Conservation (phyloP, 176 grass and related monocot species). For the Aegilops umbellulata region DNA sequence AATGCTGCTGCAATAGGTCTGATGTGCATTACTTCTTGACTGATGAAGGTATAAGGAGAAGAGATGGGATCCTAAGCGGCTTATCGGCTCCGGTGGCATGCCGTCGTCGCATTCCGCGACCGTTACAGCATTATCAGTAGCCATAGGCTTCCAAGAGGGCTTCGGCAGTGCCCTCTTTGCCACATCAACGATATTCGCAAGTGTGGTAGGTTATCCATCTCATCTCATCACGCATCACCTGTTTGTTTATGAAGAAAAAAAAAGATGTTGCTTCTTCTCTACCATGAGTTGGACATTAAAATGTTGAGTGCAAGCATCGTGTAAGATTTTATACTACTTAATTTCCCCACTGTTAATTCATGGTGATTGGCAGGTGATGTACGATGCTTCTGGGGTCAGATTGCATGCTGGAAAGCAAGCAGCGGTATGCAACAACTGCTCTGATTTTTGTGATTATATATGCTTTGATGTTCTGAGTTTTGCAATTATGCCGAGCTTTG, state of each 20-base stretch:
- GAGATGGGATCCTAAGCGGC: slow-evolving; percentile 86
- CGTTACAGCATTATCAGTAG: slow-evolving; percentile 74
- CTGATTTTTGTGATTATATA: neutral
- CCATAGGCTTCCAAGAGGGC: slow-evolving; percentile 78
- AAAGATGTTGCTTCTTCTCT: slow-evolving; percentile 10
- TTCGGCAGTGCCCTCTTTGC: slow-evolving; percentile 72
- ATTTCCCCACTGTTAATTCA: neutral
- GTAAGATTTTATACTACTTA: neutral
- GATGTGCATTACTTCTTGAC: slow-evolving; percentile 18
- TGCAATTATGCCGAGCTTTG: neutral
- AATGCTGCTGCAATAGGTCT: slow-evolving; percentile 15
- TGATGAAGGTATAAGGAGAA: slow-evolving; percentile 86
- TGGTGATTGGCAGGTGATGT: slow-evolving; percentile 82
- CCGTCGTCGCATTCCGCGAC: slow-evolving; percentile 92
- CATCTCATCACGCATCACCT: neutral
- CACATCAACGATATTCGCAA: slow-evolving; percentile 68
- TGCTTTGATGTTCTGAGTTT: neutral
- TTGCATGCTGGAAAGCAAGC: slow-evolving; percentile 97
- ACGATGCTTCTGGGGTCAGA: slow-evolving; percentile 98
- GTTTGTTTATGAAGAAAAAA: neutral
- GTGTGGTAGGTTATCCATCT: slow-evolving; percentile 56
- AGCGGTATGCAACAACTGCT: slow-evolving; percentile 47
- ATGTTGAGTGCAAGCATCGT: slow-evolving; percentile 19
- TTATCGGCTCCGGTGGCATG: slow-evolving; percentile 86
- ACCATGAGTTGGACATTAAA: neutral